Evolutionary conservation across 306 rosid genomes (phyloP).

Genomic region (Quercus dentata): DNA sequence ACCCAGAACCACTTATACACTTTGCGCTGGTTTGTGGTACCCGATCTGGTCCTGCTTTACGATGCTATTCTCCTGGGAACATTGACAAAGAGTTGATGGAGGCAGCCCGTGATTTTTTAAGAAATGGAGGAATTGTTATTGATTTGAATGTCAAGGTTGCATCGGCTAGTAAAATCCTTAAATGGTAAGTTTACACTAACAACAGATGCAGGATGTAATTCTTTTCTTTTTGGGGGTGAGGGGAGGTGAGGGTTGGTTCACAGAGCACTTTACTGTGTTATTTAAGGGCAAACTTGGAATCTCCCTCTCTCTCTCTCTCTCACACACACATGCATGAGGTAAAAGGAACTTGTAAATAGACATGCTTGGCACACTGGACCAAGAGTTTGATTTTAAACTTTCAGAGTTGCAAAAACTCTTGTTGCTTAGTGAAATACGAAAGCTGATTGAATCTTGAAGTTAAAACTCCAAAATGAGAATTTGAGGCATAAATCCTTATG

Average conservation of each 20-base stretch:
- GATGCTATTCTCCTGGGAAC: constrained; percentile 73
- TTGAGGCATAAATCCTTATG: not conserved
- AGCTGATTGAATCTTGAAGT: too few relatives aligned
- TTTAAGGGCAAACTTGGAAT: not conserved
- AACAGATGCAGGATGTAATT: not conserved
- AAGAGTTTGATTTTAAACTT: not conserved
- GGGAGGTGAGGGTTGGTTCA: not conserved
- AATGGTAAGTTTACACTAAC: constrained; percentile 56
- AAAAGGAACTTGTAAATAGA: not conserved
- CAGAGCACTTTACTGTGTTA: not conserved
- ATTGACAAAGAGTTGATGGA: constrained; percentile 75
- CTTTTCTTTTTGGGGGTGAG: not conserved
- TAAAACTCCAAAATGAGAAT: not conserved
- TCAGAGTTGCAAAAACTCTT: not conserved
- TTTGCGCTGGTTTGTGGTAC: constrained; percentile 74
- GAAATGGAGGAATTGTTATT: constrained; percentile 59
- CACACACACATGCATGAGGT: not conserved
- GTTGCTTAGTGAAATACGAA: not conserved
- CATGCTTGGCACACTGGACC: not conserved
- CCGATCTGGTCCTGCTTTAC: constrained; percentile 75
- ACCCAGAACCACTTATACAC: constrained; percentile 84
- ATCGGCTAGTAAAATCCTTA: constrained; percentile 60
- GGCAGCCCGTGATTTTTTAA: constrained; percentile 62
- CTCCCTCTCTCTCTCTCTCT: not conserved
- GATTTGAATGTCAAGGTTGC: constrained; percentile 54